A percentile compares a stretch with the other conserved stretches of the same genome.
These are phyloP conservation scores for Trypanosoma lewisi DNA, from an alignment of 208 protist genomes.

Conservation along the genomic window DNA sequence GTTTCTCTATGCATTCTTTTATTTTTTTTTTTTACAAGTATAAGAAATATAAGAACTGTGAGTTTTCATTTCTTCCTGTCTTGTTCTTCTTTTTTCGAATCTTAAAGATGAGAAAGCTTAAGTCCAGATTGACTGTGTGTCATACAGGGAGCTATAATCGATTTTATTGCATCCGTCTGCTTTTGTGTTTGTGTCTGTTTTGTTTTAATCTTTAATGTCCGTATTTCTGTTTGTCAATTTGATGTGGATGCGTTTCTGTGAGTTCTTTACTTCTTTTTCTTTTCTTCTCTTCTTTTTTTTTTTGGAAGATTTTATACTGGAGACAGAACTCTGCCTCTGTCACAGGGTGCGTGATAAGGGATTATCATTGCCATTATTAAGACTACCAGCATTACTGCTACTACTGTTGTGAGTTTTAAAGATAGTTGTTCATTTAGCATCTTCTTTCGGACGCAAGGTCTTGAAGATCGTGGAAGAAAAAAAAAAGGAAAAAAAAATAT, in stretches of 20 bases:
- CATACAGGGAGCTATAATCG: neutral
- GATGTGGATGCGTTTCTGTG: neutral
- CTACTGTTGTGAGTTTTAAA: too few relatives aligned
- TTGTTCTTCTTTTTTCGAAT: neutral
- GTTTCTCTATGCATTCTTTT: too few relatives aligned
- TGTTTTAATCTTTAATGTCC: neutral
- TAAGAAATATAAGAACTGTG: neutral
- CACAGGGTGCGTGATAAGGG: too few relatives aligned
- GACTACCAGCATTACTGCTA: neutral
- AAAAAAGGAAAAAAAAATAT: neutral
- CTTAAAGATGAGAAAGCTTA: neutral
- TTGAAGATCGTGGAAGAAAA: neutral
- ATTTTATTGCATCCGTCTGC: neutral
- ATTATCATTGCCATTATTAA: neutral
- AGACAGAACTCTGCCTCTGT: too few relatives aligned
- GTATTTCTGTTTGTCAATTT: neutral
- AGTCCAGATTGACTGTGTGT: neutral
- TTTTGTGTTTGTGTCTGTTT: neutral
- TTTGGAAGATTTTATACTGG: neutral
- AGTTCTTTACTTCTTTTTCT: neutral
- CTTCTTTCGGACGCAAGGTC: too few relatives aligned
- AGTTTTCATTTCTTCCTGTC: neutral
- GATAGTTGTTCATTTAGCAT: too few relatives aligned
- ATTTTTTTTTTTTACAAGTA: too few relatives aligned
- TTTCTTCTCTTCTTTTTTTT: conserved; percentile 9